These are phyloP conservation scores for Aspergillus kassunensis DNA, from an alignment of 495 filamentous ascomycete species.

Conservation along the genomic window DNA sequence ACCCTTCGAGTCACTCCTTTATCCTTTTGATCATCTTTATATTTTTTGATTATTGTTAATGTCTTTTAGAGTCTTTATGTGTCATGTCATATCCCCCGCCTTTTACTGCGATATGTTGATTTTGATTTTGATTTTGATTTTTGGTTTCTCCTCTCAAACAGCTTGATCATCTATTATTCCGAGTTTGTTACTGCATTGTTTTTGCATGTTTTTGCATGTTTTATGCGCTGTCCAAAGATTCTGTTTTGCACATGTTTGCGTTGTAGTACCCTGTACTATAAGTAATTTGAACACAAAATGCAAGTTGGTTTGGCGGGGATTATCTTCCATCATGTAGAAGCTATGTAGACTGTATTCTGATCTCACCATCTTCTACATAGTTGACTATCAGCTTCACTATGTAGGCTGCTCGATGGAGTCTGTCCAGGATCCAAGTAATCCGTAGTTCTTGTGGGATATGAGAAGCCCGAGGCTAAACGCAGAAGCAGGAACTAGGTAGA, in stretches of 20 bases:
- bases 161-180: not conserved
- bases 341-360: no score
- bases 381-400: no score
- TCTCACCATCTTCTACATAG: no score
- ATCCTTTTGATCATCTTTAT: slow-evolving; percentile 13
- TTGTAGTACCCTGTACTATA: slow-evolving; percentile 44
- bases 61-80: slow-evolving; percentile 25
- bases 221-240: slow-evolving; percentile 7
- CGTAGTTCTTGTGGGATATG: no score
- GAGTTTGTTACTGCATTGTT: slow-evolving; percentile 10
- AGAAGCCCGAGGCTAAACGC: no score
- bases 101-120: no score
- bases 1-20: slow-evolving; percentile 20
- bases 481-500: no score
- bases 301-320: slow-evolving; percentile 35
- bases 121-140: slow-evolving; percentile 9
- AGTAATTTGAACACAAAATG: slow-evolving; percentile 38
- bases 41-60: slow-evolving; percentile 16
- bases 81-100: slow-evolving; percentile 23
- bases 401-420: no score
- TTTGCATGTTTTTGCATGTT: slow-evolving; percentile 7
- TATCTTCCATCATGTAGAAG: not conserved
- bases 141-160: slow-evolving; percentile 12
- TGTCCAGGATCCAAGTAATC: no score
- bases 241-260: slow-evolving; percentile 32